Percentiles rank a stretch among this genome's conserved stretches.
Conservation (phyloP, 306 rosid genomes). For the Betula pendula region DNA sequence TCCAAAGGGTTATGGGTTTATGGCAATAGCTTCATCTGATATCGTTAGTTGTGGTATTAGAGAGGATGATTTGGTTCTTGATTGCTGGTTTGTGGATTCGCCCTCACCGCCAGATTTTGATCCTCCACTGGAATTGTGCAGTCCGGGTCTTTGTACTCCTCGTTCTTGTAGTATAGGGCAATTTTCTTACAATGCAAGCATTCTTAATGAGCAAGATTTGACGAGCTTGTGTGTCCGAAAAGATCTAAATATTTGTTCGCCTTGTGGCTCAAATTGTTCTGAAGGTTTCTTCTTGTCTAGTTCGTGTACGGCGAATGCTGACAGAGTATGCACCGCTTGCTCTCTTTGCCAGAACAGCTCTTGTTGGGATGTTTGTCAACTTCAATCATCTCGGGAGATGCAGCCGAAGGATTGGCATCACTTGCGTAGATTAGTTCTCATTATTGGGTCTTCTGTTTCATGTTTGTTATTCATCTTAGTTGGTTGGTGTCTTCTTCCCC, state of each 20-base stretch:
- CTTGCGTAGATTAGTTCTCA: slow-evolving; percentile 41
- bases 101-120: slow-evolving; percentile 48
- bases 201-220: slow-evolving; percentile 66
- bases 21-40: slow-evolving; percentile 86
- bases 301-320: slow-evolving; percentile 61
- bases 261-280: slow-evolving; percentile 82
- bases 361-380: slow-evolving; percentile 62
- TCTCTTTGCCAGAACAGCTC: slow-evolving; percentile 96
- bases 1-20: slow-evolving; percentile 66
- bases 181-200: slow-evolving; percentile 82
- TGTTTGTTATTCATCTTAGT: slow-evolving; percentile 51
- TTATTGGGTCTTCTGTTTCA: slow-evolving; percentile 53
- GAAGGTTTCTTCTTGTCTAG: slow-evolving; percentile 85
- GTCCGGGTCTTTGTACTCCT: slow-evolving; percentile 77
- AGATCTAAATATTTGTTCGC: slow-evolving; percentile 76
- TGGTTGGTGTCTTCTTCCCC: slow-evolving; percentile 50
- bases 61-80: slow-evolving; percentile 79
- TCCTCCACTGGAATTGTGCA: slow-evolving; percentile 88
- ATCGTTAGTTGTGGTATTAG: slow-evolving; percentile 75
- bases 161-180: slow-evolving; percentile 46
- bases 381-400: slow-evolving; percentile 42
- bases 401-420: slow-evolving; percentile 53
- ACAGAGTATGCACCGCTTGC: slow-evolving; percentile 82
- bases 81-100: slow-evolving; percentile 74
- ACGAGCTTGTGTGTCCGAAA: slow-evolving; percentile 66